Base-by-base conservation (phyloP, 1,284 basidiomycete species). In the Ustilago curta region DNA sequence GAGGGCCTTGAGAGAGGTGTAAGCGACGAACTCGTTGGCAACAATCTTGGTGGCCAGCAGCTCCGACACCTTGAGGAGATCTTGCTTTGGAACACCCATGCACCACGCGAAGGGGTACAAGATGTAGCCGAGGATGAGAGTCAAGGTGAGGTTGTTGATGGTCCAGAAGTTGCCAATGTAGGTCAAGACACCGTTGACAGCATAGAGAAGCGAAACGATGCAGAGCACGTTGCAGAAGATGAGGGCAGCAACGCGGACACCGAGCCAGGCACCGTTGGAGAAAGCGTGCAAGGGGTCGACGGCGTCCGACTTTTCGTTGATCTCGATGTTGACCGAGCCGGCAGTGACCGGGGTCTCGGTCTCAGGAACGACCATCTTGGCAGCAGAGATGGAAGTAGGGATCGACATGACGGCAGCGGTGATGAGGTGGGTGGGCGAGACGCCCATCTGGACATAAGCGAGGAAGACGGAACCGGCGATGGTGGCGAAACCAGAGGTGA, bases 351-450 rank as follows among this genome's bases (percentile, higher is more conserved):
- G 92, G 79, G 92, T 91, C 50, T 94, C 92, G 45, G 88, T 86
- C 86, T 96, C 94, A 2, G 94, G 94, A 21, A 91, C 81, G 50
- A 93, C 91, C 79, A 95, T 87, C 87, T 96, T 96, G 84, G 91
- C 91, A 76, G 95, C 94, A 3, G 94, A 90, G 83, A 96, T 94
- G 12, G 93, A 94, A 1, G 94, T 94, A 11, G 94, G 94, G 79
- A 96, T 96, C 83, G 91, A 92, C 94, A 96, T 96, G 76, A 96
- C 91, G 11, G 92, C 94, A 5, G 94, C 92, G 6, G 94, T 94
- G 80, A 96, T 88, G 31, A 96, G 88, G 85, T 93, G 93, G 56
- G 81, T 89, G 18, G 93, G 86, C 32, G 92, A 91, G 40, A 96
- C 92, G 60, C 94, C 94, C 70, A 95, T 86, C 59, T 58, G 86